phyloP scores from a whole-genome alignment of 441 rosid species.

The Eutrema salsugineum region DNA sequence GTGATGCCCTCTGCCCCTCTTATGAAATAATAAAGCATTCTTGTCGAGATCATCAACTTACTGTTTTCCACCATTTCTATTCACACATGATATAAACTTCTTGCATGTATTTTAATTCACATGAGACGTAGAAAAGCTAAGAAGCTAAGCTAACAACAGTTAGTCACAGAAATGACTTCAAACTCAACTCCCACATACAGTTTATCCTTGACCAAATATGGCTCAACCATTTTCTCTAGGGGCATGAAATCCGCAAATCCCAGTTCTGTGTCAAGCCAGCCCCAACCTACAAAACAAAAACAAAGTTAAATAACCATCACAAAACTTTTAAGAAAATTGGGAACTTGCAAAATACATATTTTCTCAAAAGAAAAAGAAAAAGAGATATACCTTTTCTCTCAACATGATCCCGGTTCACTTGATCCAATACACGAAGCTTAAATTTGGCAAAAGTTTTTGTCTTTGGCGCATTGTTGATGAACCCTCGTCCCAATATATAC shows the following conservation, averaged over 20 bases:
- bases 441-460: background rate
- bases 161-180: slow-evolving; percentile 2
- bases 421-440: slow-evolving; percentile 16
- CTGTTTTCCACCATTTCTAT: too few species aligned
- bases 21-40: too few species aligned
- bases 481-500: background rate
- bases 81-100: too few species aligned
- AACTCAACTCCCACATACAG: slow-evolving; percentile 18
- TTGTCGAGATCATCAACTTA: too few species aligned
- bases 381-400: background rate
- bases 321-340: background rate
- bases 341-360: background rate
- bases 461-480: background rate
- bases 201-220: slow-evolving; percentile 11
- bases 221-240: background rate
- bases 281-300: background rate
- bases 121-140: background rate
- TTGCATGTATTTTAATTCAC: too few species aligned
- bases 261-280: background rate
- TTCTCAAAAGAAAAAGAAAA: background rate
- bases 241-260: slow-evolving; percentile 5
- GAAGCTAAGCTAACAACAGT: background rate
- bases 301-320: background rate
- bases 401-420: background rate
- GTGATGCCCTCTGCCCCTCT: too few species aligned